Evolutionary conservation across 2,329 filamentous ascomycete species (phyloP).

Genomic region (Pseudohalonectria lignicola): DNA sequence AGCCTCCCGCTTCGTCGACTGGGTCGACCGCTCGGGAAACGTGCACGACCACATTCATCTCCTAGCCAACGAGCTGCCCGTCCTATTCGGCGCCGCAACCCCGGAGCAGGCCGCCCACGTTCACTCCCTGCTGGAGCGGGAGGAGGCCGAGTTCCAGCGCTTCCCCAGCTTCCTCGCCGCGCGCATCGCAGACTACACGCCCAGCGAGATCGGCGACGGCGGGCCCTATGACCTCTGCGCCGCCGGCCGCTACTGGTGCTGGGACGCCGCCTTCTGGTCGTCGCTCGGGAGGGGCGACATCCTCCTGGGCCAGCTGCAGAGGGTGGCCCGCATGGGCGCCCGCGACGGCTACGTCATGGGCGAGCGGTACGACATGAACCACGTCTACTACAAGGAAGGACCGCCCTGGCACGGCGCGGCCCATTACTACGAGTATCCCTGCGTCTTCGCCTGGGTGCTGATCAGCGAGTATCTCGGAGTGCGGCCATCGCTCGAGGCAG

Average conservation of each 20-base stretch:
- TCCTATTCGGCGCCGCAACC: slow-evolving; percentile 4
- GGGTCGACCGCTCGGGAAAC: slow-evolving; percentile 5
- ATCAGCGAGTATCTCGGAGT: slow-evolving; percentile 5
- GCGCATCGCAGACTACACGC: slow-evolving; percentile 6
- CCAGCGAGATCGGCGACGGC: slow-evolving; percentile 7
- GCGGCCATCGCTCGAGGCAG: slow-evolving; percentile 1
- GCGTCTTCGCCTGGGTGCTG: slow-evolving; percentile 6
- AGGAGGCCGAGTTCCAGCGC: slow-evolving; percentile 5
- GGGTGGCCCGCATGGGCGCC: slow-evolving; percentile 4
- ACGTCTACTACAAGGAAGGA: slow-evolving; percentile 7
- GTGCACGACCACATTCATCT: slow-evolving; percentile 8
- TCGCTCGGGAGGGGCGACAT: slow-evolving; percentile 3
- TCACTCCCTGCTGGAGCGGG: slow-evolving; percentile 1
- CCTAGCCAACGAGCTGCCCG: slow-evolving; percentile 7
- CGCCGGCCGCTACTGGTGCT: slow-evolving; percentile 7
- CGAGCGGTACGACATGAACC: slow-evolving; percentile 8
- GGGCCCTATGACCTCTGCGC: slow-evolving; percentile 8
- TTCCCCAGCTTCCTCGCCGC: slow-evolving; percentile 7
- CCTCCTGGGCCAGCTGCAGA: slow-evolving; percentile 4
- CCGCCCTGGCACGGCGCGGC: slow-evolving; percentile 7
- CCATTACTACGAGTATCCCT: slow-evolving; percentile 8
- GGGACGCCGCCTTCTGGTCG: slow-evolving; percentile 8
- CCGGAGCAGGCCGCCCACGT: slow-evolving; percentile 1
- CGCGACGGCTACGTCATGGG: slow-evolving; percentile 7
- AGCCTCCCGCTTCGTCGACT: slow-evolving; percentile 5